Base-by-base conservation (phyloP, 352 stramenopile genomes). In the Elongisporangium undulatum region DNA sequence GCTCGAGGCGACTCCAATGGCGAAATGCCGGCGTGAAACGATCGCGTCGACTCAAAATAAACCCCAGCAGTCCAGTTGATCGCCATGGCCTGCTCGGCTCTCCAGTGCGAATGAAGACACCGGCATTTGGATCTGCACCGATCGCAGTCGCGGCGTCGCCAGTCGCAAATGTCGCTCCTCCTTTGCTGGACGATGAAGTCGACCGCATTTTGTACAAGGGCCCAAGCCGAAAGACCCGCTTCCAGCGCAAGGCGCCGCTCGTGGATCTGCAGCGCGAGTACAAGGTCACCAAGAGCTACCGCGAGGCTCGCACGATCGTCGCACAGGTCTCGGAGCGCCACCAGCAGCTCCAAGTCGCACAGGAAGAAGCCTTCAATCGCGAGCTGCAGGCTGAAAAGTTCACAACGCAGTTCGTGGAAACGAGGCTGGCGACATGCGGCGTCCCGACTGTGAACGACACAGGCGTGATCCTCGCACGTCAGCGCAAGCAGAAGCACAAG, bases 401-500 rank as follows among this genome's bases (percentile, higher is more conserved):
- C 60, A 72, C 60, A n/a, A 59, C 77, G 22, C 64, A 61, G 22
- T 91, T 91, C 22, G 66, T 74, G 4, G 81, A 91, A 68, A 85
- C 68, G 13, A 66, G 81, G 21, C 65, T 93, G 2, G 81, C 69
- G 19, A 90, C 83, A 2, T 86, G 72, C 17, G 81, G 81, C 9
- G 45, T 66, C n/a, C 79, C 79, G 13, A 91, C 79, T 4, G 59
- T 93, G 34, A 93, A 93, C 55, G 79, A 69, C 0, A 76, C 89
- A 63, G 69, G 63, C 49, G 74, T 91, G 13, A 59, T 74, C 20
- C 85, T 91, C 45, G 66, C 73, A 38, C 66, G 82, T 2, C 72
- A 87, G 48, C 71, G 78, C 1, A 66, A 66, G 1, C 57, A 69
- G 48, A 56, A 62, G 2, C 53, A 56, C 15, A 72, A 63, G 69